Base-by-base conservation (phyloP, 2,329 filamentous ascomycete species). In the Ophiostoma sp. region DNA sequence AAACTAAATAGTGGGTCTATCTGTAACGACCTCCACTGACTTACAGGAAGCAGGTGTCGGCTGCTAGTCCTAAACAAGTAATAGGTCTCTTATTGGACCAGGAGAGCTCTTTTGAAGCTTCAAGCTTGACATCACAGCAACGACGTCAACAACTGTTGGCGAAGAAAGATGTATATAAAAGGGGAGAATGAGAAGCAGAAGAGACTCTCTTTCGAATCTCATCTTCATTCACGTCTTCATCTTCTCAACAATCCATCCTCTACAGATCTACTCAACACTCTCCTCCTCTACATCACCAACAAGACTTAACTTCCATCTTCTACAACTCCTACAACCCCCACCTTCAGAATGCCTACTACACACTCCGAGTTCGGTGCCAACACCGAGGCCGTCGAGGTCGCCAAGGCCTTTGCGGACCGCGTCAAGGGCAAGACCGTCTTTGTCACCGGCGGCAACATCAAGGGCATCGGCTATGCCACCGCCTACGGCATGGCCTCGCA, bases 301-400 rank as follows among this genome's bases (percentile, higher is more conserved):
- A 64, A 22, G 36, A 25, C 15, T 33, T 33, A 9, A 31, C 15
- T 17, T 31, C 12, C 33, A 42, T 6, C 15, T 19, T 19, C 25
- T 11, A 25, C 36, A 25, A 45, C 33, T 25, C 36, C 19, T 1
- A 42, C n/a, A 9, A 42, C 59, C 3, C 11, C 25, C 22, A 3
- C 25, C 25, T 3, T 33, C 63, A 66, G 7, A 8, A 50, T 68
- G 64, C 64, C 64, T 9, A 68, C 69, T 39, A 63, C 69, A 7
- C 75, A 83, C 74, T 74, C 81, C 31, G 77, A 81, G 25, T 83
- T 82, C 74, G 77, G 80, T 68, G 72, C 72, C 1, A 74, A 79
- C 0, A 84, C 83, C 19, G 81, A 83, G 74, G 81, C 76, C n/a
- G 70, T 80, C 9, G 81, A 83, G 28, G 82, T 84, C 15, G 82